These are phyloP conservation scores for Candida ulmi DNA, from an alignment of 805 yeast species.

Conservation along the genomic window DNA sequence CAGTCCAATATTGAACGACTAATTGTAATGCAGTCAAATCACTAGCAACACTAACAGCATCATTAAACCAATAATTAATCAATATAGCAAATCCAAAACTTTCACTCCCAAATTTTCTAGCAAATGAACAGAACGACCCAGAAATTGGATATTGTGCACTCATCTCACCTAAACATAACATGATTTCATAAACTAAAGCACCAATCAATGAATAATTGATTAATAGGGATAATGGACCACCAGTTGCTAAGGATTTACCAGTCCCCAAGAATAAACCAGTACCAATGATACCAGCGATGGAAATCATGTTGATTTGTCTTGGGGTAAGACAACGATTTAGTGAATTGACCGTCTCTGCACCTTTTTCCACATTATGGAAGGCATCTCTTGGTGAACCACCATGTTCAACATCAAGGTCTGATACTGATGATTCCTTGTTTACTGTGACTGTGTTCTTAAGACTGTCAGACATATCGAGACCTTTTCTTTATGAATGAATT, in stretches of 20 bases:
- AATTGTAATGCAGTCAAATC: slow-evolving; percentile 52
- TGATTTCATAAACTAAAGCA: slow-evolving; percentile 52
- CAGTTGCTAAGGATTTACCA: slow-evolving; percentile 38
- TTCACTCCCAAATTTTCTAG: slow-evolving; percentile 42
- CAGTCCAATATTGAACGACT: slow-evolving; percentile 49
- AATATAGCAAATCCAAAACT: slow-evolving; percentile 41
- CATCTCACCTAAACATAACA: slow-evolving; percentile 58
- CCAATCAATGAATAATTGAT: slow-evolving; percentile 33
- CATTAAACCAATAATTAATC: slow-evolving; percentile 30
- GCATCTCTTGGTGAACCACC: too few relatives aligned
- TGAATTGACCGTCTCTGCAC: slow-evolving; percentile 10
- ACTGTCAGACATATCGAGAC: too few relatives aligned
- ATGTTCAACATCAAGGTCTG: too few relatives aligned
- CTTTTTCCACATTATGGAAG: neutral
- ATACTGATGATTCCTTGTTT: too few relatives aligned
- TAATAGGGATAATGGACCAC: slow-evolving; percentile 33
- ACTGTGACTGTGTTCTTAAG: too few relatives aligned
- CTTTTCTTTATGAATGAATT: too few relatives aligned
- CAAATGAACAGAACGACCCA: slow-evolving; percentile 57
- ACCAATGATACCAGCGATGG: slow-evolving; percentile 81
- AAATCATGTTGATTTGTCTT: slow-evolving; percentile 65
- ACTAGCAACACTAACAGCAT: slow-evolving; percentile 44
- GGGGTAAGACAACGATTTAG: slow-evolving; percentile 28
- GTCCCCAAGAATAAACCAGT: slow-evolving; percentile 58
- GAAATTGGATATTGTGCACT: slow-evolving; percentile 48